These are phyloP conservation scores for Zelopaecilomyces penicillatus DNA, from an alignment of 2,329 filamentous ascomycete genomes.

Conservation along the genomic window DNA sequence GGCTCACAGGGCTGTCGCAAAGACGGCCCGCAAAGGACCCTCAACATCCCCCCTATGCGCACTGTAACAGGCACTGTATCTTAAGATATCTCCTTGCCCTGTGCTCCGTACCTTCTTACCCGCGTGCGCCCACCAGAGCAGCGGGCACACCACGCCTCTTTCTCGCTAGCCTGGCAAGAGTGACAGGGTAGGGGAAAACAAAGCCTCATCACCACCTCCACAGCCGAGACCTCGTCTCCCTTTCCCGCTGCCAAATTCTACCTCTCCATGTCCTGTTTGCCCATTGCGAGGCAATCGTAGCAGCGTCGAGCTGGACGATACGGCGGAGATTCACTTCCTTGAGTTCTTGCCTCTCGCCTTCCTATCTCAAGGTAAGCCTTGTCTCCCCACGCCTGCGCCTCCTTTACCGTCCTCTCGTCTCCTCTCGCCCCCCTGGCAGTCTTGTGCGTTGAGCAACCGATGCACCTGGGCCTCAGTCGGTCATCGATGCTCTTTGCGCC, in stretches of 20 bases:
- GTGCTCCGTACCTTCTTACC: not conserved
- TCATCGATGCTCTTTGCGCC: not conserved
- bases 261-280: slow-evolving; percentile 26
- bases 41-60: not conserved
- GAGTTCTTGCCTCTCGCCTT: slow-evolving; percentile 17
- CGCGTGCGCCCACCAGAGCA: too few relatives aligned
- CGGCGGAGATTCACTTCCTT: slow-evolving; percentile 18
- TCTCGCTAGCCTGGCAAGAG: slow-evolving; percentile 12
- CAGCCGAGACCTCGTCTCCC: slow-evolving; percentile 17
- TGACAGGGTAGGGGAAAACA: slow-evolving; percentile 31
- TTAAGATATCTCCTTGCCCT: not conserved
- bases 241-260: slow-evolving; percentile 14
- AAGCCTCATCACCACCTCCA: slow-evolving; percentile 30
- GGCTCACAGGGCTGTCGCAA: too few relatives aligned
- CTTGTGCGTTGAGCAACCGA: slow-evolving; percentile 8
- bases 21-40: too few relatives aligned
- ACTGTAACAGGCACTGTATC: not conserved
- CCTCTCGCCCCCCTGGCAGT: slow-evolving; percentile 5
- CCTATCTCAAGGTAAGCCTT: slow-evolving; percentile 21
- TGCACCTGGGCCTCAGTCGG: slow-evolving; percentile 2
- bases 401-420: slow-evolving; percentile 1
- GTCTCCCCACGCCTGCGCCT: slow-evolving; percentile 6
- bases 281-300: slow-evolving; percentile 32
- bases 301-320: slow-evolving; percentile 28
- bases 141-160: not conserved